Evolutionary conservation across 306 rosid genomes (phyloP), one percentile per base, ranked within the genome.

Genomic region (Rosa rugosa): DNA sequence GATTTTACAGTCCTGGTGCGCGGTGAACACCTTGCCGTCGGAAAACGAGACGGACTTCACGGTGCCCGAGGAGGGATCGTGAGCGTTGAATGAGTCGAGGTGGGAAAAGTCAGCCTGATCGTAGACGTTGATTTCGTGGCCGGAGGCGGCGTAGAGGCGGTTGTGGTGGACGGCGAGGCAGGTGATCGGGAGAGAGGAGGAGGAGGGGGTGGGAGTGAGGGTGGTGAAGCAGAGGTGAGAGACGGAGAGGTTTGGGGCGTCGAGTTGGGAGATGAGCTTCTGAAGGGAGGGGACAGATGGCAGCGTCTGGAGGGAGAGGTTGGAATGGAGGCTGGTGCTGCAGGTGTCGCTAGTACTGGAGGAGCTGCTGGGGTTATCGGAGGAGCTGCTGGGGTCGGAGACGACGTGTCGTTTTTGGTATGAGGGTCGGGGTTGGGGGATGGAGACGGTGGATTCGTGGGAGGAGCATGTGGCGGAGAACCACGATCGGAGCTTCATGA

Each of bases 221-320:
- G 95, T 57, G 76, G 85, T 23, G 73, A 75, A 13, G 80, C 83
- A 84, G 64, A 78, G 83, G 47, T 89, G 86, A 9, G 94, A 82
- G 78, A 85, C 68, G 4, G 91, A 45, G 64, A 81, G 80, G 82
- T 36, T 57, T 8, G 75, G 44, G 71, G 31, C 7, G 25, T 83
- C 85, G 4, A 41, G 11, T 1, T 87, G 54, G 64, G 95, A 69
- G 68, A 62, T 62, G 85, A 90, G 90, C 10, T 78, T 87, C 25
- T 91, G 97, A 49, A 94, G 97, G 64, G 97, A 92, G 38, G 89
- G 94, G 75, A 94, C 64, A 1, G 97, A 94, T 0, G 97, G 97
- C 44, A 86, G 89, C 67, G 97, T 92, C 49, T 86, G 96, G 71
- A 94, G 88, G 71, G 96, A 90, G 86, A 83, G 82, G 75, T 86